These are phyloP conservation scores for Apiotrichum gamsii DNA, from an alignment of 1,284 basidiomycete genomes.

Conservation along the genomic window DNA sequence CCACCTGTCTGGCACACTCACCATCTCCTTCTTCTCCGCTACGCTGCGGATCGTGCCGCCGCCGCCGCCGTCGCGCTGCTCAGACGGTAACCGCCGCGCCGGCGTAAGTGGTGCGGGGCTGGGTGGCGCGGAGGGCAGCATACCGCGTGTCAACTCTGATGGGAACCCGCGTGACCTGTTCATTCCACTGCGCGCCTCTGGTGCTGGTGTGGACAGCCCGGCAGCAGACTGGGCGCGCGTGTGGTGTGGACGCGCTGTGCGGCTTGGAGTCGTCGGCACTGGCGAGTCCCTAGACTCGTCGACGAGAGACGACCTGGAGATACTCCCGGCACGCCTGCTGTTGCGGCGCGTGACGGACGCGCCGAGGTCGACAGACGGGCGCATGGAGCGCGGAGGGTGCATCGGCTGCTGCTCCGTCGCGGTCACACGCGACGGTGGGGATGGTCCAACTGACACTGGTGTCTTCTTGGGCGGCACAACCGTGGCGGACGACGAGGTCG, in stretches of 20 bases:
- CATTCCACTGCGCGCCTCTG: background rate
- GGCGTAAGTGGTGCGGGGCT: conserved; percentile 3
- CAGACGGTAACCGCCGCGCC: conserved; percentile 9
- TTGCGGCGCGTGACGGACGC: conserved; percentile 10
- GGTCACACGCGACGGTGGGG: no score
- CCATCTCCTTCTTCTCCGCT: conserved; percentile 73
- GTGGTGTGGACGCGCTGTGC: conserved; percentile 25
- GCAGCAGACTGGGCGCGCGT: conserved; percentile 32
- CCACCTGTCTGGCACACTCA: conserved; percentile 21
- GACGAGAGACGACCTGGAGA: conserved; percentile 15
- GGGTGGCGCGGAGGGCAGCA: conserved; percentile 14
- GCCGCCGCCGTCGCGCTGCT: background rate
- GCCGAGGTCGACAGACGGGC: no score
- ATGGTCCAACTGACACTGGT: no score
- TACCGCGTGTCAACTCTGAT: conserved; percentile 33
- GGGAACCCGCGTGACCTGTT: conserved; percentile 28
- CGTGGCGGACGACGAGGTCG: background rate
- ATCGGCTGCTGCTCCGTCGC: no score
- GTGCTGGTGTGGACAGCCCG: background rate
- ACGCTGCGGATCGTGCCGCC: conserved; percentile 47
- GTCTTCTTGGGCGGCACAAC: background rate
- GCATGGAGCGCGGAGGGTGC: no score
- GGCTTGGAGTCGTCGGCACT: background rate
- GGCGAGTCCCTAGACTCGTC: background rate
- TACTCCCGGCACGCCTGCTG: conserved; percentile 3